Evolutionary conservation across 495 filamentous ascomycete species (phyloP), one percentile per base, ranked within the genome.

Genomic region (Letharia columbiana): DNA sequence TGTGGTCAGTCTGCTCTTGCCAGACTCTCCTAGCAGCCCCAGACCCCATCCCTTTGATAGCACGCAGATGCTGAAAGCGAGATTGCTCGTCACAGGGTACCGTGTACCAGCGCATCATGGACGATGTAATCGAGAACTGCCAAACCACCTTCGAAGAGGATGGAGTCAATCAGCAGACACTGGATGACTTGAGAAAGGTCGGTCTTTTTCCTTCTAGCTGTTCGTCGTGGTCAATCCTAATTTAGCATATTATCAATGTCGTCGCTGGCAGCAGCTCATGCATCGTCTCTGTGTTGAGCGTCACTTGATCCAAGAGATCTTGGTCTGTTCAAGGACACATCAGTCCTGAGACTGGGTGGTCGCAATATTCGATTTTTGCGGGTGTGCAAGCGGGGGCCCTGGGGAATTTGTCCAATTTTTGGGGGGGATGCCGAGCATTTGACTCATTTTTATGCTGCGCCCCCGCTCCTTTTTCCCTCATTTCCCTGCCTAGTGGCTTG

Each of bases 121-220:
- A 90, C 66, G 92, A 94, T 75, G 92, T 98, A 67, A 87, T 96
- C 74, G 85, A 89, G 67, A 83, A 84, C 63, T 96, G 92, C 72
- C 84, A 90, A 75, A 87, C 93, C 72, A 92, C 96, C 75, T 98
- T 99, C 77, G 95, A 99, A 76, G 94, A 98, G 75, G 89, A 87
- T 71, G 95, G 95, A 69, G 89, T 98, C 67, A 91, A 94, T 66
- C 89, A 90, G 73, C 78, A 84, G 69, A 90, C 91, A 58, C 81
- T 99, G 70, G 81, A 90, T 67, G 91, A 96, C 73, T 80, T 99
- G 83, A 86, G 83, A 75, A 82, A 85, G 81, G 93, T 98, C 75
- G 85, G 86, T 80, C 67, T 67, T 65, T 33, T 31, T 68, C 41
- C 65, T 69, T 59, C 69, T 62, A 58, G 41, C 57, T 33, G 28